Conservation (phyloP, 805 yeast species). For the Nakazawaea siamensis region DNA sequence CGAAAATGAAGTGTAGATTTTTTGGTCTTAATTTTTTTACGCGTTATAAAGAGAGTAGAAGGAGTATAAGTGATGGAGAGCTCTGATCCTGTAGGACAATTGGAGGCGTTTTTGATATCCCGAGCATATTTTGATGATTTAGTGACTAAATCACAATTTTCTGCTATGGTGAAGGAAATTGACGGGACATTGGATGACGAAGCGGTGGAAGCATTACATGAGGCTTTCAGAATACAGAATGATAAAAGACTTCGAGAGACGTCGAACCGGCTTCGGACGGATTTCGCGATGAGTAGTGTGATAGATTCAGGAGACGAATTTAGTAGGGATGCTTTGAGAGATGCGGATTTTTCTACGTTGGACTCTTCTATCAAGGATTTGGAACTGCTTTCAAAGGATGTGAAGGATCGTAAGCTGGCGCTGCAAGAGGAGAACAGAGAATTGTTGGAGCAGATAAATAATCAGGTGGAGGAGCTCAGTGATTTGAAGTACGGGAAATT, state of each 20-base stretch:
- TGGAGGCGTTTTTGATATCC: too few relatives aligned
- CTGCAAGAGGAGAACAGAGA: conserved; percentile 14
- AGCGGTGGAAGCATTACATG: conserved; percentile 1
- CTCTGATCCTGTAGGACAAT: too few relatives aligned
- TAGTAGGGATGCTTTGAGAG: not conserved
- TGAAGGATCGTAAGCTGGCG: conserved; percentile 18
- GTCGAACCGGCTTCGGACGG: not conserved
- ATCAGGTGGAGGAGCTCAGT: conserved; percentile 20
- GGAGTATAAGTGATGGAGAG: too few relatives aligned
- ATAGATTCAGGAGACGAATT: not conserved
- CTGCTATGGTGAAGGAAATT: not conserved
- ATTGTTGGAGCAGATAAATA: too few relatives aligned
- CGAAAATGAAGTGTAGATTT: too few relatives aligned
- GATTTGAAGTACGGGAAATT: conserved; percentile 21
- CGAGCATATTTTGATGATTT: conserved; percentile 8
- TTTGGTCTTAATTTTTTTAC: too few relatives aligned
- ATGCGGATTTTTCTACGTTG: conserved; percentile 1
- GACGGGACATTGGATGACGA: not conserved
- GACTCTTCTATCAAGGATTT: conserved; percentile 16
- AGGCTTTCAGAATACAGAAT: conserved; percentile 2
- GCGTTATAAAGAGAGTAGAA: too few relatives aligned
- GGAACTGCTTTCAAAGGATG: conserved; percentile 17
- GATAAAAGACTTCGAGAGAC: conserved; percentile 5
- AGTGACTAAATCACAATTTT: conserved; percentile 6
- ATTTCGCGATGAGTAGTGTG: too few relatives aligned